phyloP scores from a whole-genome alignment of 2,329 filamentous ascomycete species.

The Diplodia intermedia region DNA sequence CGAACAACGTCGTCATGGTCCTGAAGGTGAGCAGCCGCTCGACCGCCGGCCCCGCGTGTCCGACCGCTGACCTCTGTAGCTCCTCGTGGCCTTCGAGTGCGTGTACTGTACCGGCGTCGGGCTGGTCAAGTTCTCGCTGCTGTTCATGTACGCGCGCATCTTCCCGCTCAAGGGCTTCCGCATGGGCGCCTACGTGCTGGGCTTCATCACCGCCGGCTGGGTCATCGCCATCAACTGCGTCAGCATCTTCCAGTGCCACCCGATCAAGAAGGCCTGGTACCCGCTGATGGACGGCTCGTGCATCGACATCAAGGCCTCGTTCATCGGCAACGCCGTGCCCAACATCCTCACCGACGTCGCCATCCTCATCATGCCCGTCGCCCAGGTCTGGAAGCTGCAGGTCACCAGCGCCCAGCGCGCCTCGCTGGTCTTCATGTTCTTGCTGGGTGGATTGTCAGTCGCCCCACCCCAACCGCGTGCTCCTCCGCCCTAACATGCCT shows the following conservation, averaged over 20 bases:
- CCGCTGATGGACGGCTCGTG: slow-evolving; percentile 55
- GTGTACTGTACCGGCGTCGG: slow-evolving; percentile 58
- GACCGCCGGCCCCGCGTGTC: neutral
- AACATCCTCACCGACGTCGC: slow-evolving; percentile 57
- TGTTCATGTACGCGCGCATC: slow-evolving; percentile 62
- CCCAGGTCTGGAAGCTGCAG: slow-evolving; percentile 56
- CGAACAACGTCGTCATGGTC: slow-evolving; percentile 29
- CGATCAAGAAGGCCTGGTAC: slow-evolving; percentile 59
- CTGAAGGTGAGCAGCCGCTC: slow-evolving; percentile 9
- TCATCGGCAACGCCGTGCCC: slow-evolving; percentile 59
- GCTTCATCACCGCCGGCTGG: slow-evolving; percentile 56
- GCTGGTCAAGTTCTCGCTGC: slow-evolving; percentile 59
- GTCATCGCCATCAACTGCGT: slow-evolving; percentile 57
- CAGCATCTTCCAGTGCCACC: slow-evolving; percentile 61
- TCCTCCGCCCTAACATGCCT: slow-evolving; percentile 21
- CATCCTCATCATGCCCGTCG: slow-evolving; percentile 57
- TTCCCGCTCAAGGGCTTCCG: slow-evolving; percentile 57
- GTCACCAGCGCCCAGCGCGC: slow-evolving; percentile 53
- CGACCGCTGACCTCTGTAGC: slow-evolving; percentile 39
- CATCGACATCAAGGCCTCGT: slow-evolving; percentile 59
- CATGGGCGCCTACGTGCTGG: slow-evolving; percentile 52
- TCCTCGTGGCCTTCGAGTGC: slow-evolving; percentile 57
- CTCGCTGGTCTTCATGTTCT: slow-evolving; percentile 54
- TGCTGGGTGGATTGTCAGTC: slow-evolving; percentile 54
- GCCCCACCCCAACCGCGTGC: neutral